These are phyloP conservation scores for Tricholoma sp. DNA, from an alignment of 768 basidiomycete genomes.

Conservation along the genomic window DNA sequence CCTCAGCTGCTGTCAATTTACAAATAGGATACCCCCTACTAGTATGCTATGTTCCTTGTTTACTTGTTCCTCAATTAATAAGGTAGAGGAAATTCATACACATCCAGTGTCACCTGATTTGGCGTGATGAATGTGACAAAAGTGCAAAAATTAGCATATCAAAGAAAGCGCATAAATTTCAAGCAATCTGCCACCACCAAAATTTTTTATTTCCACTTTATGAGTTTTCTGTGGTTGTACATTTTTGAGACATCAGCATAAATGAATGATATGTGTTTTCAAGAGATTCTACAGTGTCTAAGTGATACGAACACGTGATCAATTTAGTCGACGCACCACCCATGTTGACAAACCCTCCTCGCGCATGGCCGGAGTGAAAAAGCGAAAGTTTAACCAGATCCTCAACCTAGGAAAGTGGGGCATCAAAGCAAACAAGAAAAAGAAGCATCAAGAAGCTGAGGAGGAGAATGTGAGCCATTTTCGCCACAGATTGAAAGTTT, in stretches of 20 bases:
- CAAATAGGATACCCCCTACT: too few species aligned
- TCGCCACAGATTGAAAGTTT: not conserved
- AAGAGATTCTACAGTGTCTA: too few species aligned
- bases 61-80: too few species aligned
- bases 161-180: too few species aligned
- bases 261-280: not conserved
- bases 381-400: not conserved
- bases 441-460: not conserved
- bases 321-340: not conserved
- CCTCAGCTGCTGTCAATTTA: too few species aligned
- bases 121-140: too few species aligned
- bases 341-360: not conserved
- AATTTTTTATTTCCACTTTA: not conserved
- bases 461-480: not conserved
- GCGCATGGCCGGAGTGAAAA: not conserved
- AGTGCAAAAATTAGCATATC: too few species aligned
- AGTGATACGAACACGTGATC: not conserved
- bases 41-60: too few species aligned
- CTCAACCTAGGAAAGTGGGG: not conserved
- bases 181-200: too few species aligned
- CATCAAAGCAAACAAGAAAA: not conserved
- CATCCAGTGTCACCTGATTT: too few species aligned
- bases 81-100: too few species aligned
- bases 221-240: not conserved
- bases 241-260: too few species aligned